Evolutionary conservation across 768 basidiomycete species (phyloP).

Genomic region (Cystobasidium tubakii): DNA sequence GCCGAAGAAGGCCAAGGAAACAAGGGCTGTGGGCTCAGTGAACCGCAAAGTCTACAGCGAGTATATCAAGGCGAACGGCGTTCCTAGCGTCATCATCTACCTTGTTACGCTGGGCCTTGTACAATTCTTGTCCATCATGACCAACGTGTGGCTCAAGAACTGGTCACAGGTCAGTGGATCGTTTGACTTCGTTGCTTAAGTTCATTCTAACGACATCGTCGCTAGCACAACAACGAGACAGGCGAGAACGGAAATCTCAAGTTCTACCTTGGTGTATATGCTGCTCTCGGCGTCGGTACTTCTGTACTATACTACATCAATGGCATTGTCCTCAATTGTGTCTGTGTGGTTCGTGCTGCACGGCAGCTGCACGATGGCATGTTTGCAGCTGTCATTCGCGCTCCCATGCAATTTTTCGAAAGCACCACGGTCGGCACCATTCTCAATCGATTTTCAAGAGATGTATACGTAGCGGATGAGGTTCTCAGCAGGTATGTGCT

Average conservation of each 20-base stretch:
- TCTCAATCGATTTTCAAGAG: slow-evolving; percentile 83
- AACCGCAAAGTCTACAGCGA: slow-evolving; percentile 50
- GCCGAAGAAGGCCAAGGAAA: slow-evolving; percentile 44
- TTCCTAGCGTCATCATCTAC: slow-evolving; percentile 40
- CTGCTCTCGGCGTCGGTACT: slow-evolving; percentile 28
- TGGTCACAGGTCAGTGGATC: slow-evolving; percentile 37
- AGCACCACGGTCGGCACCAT: slow-evolving; percentile 78
- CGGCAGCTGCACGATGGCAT: slow-evolving; percentile 44
- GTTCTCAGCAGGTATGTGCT: slow-evolving; percentile 57
- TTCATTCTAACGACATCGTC: not conserved
- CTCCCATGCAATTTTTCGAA: slow-evolving; percentile 70
- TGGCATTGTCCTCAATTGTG: slow-evolving; percentile 44
- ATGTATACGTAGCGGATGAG: slow-evolving; percentile 65
- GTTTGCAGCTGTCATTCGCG: slow-evolving; percentile 62
- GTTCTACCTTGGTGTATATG: slow-evolving; percentile 41
- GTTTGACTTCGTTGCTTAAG: not conserved
- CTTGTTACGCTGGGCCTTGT: slow-evolving; percentile 48
- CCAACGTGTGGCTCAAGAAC: slow-evolving; percentile 45
- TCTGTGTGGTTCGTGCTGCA: slow-evolving; percentile 42
- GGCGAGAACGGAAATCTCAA: slow-evolving; percentile 40
- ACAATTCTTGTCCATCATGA: slow-evolving; percentile 48
- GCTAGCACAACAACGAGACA: slow-evolving; percentile 29
- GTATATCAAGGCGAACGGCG: slow-evolving; percentile 48
- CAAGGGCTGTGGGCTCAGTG: slow-evolving; percentile 50
- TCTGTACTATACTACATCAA: slow-evolving; percentile 41